These are phyloP conservation scores for Gremmenia infestans DNA, from an alignment of 2,329 filamentous ascomycete species.

Conservation along the genomic window DNA sequence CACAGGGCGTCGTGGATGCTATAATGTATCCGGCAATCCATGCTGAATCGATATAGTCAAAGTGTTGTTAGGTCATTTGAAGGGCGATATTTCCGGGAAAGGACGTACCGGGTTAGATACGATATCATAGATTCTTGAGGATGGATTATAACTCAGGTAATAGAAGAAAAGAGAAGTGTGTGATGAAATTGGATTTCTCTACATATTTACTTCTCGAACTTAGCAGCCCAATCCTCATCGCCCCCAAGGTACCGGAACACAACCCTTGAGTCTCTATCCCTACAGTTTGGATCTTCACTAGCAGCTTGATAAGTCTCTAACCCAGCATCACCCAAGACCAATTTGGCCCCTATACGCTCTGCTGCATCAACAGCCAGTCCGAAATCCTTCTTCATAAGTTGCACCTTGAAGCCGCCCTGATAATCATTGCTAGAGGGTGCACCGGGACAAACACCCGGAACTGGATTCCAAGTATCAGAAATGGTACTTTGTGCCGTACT, in stretches of 20 bases:
- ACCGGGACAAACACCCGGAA: conserved; percentile 31
- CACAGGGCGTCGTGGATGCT: too few relatives aligned
- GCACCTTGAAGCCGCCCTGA: conserved; percentile 51
- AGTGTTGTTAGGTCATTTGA: too few relatives aligned
- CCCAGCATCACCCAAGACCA: conserved; percentile 45
- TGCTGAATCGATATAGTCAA: too few relatives aligned
- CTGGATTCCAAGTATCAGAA: conserved; percentile 32
- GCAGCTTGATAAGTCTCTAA: conserved; percentile 48
- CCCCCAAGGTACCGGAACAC: conserved; percentile 53
- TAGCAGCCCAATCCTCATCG: conserved; percentile 42
- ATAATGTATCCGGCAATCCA: too few relatives aligned
- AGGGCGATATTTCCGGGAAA: too few relatives aligned
- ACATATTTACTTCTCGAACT: not conserved
- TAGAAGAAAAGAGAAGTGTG: too few relatives aligned
- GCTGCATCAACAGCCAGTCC: conserved; percentile 50
- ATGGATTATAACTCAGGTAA: too few relatives aligned
- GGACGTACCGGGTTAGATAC: too few relatives aligned
- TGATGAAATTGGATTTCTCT: too few relatives aligned
- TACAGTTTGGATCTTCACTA: conserved; percentile 45
- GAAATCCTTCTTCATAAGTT: conserved; percentile 57
- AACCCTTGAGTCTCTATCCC: conserved; percentile 51
- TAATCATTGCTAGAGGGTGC: conserved; percentile 31
- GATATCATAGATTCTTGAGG: too few relatives aligned
- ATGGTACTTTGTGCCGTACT: conserved; percentile 36
- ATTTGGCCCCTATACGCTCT: conserved; percentile 43